Percentiles rank a stretch among this genome's conserved stretches.
These are phyloP conservation scores for Tylopilus sp. DNA, from an alignment of 768 basidiomycete genomes.

Conservation along the genomic window DNA sequence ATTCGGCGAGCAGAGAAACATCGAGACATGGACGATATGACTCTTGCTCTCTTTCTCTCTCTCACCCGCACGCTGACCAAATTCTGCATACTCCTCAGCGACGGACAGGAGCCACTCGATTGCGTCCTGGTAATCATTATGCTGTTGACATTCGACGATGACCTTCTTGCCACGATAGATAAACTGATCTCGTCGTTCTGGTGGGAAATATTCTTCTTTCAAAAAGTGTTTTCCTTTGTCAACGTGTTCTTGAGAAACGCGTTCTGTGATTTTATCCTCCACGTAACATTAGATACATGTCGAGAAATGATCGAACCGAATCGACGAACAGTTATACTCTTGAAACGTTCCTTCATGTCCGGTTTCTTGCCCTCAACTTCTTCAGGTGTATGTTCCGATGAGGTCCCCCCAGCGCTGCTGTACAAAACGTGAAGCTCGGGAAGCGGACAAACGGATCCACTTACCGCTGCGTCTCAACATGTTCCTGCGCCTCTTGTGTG, in stretches of 20 bases:
- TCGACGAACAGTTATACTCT: slow-evolving; percentile 28
- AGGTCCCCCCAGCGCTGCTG: slow-evolving; percentile 26
- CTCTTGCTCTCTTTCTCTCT: slow-evolving; percentile 30
- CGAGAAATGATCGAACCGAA: not conserved
- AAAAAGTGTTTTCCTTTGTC: slow-evolving; percentile 67
- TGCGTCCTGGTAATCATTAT: slow-evolving; percentile 83
- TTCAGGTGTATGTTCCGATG: slow-evolving; percentile 13
- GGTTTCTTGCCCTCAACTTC: slow-evolving; percentile 38
- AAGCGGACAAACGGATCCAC: not conserved
- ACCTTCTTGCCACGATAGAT: slow-evolving; percentile 94
- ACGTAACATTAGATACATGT: slow-evolving; percentile 4
- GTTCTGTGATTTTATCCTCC: slow-evolving; percentile 47
- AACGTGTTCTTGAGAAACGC: slow-evolving; percentile 58
- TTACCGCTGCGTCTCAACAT: slow-evolving; percentile 12
- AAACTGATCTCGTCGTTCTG: slow-evolving; percentile 88
- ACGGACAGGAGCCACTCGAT: slow-evolving; percentile 69
- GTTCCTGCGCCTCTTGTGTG: slow-evolving; percentile 1
- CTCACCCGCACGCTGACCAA: slow-evolving; percentile 41
- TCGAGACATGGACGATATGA: slow-evolving; percentile 13
- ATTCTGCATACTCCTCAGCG: slow-evolving; percentile 58
- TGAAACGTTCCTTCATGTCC: slow-evolving; percentile 30
- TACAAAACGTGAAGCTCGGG: not conserved
- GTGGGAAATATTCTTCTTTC: slow-evolving; percentile 82
- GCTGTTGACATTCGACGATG: slow-evolving; percentile 89
- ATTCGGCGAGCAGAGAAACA: not conserved